phyloP scores from a whole-genome alignment of 768 basidiomycete species.

The Suillus fuscotomentosus region DNA sequence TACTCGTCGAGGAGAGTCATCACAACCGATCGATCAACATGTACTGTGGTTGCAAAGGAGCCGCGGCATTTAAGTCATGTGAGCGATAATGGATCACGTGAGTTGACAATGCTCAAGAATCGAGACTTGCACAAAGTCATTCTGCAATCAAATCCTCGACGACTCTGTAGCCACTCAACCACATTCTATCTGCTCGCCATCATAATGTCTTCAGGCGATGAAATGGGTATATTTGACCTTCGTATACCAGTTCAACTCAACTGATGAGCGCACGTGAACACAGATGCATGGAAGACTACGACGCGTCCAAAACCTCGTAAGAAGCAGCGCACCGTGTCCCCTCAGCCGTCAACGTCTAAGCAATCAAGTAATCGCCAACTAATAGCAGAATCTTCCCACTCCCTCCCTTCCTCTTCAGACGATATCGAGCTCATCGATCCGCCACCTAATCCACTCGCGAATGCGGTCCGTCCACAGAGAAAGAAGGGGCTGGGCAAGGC shows the following conservation, averaged over 20 bases:
- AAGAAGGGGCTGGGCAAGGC: slow-evolving; percentile 10
- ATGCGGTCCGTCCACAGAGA: slow-evolving; percentile 9
- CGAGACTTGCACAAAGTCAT: neutral
- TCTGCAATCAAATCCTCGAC: neutral
- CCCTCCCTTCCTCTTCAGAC: neutral
- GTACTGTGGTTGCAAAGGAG: neutral
- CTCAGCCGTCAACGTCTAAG: slow-evolving; percentile 20
- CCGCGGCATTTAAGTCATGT: slow-evolving; percentile 1
- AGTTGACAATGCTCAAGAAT: neutral
- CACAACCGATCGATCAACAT: neutral
- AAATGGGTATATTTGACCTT: slow-evolving; percentile 25
- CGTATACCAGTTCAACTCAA: neutral
- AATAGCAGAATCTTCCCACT: neutral
- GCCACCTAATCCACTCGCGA: slow-evolving; percentile 7
- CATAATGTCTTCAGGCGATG: slow-evolving; percentile 32
- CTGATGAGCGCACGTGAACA: slow-evolving; percentile 3
- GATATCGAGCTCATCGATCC: slow-evolving; percentile 7
- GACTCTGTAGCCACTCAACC: neutral
- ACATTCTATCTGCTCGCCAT: neutral
- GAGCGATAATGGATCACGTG: slow-evolving; percentile 12
- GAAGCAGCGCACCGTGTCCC: slow-evolving; percentile 15
- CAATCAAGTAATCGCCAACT: neutral
- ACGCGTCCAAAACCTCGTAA: slow-evolving; percentile 18
- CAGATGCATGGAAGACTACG: slow-evolving; percentile 8
- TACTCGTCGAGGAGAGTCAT: slow-evolving; percentile 20